phyloP scores from a whole-genome alignment of 441 rosid genomes.

The Capsella rubella region DNA sequence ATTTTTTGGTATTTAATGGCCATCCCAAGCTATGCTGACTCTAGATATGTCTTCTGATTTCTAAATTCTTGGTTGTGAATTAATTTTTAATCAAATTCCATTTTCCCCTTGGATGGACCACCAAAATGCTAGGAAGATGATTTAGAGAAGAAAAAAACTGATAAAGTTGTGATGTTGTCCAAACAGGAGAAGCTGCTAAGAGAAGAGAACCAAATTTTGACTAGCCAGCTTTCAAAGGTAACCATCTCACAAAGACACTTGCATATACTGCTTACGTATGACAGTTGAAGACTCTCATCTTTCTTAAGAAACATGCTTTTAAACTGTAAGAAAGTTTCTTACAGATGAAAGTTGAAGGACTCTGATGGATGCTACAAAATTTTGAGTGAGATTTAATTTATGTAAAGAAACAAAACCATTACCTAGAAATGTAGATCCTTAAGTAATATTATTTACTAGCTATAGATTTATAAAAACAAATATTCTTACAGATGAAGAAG shows the following conservation, averaged over 20 bases:
- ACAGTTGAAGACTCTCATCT: not conserved
- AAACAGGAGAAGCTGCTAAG: conserved; percentile 23
- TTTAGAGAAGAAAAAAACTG: not conserved
- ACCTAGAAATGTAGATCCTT: not conserved
- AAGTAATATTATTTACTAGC: not conserved
- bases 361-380: not conserved
- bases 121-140: not conserved
- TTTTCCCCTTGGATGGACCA: not conserved
- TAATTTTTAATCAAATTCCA: not conserved
- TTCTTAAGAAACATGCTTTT: not conserved
- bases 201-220: not conserved
- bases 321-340: not conserved
- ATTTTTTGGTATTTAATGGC: not conserved
- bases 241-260: not conserved
- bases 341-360: not conserved
- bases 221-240: conserved; percentile 4
- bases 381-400: not conserved
- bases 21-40: not conserved
- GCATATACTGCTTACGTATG: not conserved
- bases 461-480: not conserved
- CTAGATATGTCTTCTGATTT: not conserved
- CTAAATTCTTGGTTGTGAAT: too few relatives aligned
- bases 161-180: conserved; percentile 11
- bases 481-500: conserved; percentile 22
- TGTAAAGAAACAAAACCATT: too few relatives aligned